Conservation (phyloP, 495 filamentous ascomycete species). For the Hypoxylon crocopeplum region DNA sequence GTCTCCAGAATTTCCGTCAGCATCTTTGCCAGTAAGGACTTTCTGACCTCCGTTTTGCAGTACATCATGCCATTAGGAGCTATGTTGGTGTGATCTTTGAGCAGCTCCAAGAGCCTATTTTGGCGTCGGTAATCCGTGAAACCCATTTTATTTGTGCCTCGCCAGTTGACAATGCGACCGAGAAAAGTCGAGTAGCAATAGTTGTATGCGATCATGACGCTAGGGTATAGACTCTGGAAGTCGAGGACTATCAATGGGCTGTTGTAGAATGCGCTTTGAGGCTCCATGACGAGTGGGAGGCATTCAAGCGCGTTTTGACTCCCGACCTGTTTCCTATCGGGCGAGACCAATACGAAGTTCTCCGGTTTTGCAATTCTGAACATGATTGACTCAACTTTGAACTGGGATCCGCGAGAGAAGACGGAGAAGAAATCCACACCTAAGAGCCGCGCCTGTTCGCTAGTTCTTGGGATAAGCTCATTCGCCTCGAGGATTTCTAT, state of each 20-base stretch:
- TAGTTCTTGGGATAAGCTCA: constrained; percentile 86
- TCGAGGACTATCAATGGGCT: constrained; percentile 91
- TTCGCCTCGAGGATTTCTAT: constrained; percentile 91
- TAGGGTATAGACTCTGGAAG: constrained; percentile 96
- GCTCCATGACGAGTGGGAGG: constrained; percentile 96
- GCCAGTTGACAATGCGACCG: constrained; percentile 83
- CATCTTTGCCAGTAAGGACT: constrained; percentile 95
- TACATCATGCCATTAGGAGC: constrained; percentile 98
- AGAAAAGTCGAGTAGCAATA: constrained; percentile 99
- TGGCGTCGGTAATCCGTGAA: constrained; percentile 84
- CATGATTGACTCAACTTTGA: constrained; percentile 98
- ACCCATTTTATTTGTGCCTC: constrained; percentile 92
- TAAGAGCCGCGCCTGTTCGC: constrained; percentile 91
- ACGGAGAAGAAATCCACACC: constrained; percentile 97
- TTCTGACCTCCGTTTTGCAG: constrained; percentile 81
- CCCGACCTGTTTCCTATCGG: constrained; percentile 89
- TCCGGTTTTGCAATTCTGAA: constrained; percentile 98
- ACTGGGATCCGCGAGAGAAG: constrained; percentile 91
- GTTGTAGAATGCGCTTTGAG: constrained; percentile 91
- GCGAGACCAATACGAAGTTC: constrained; percentile 89
- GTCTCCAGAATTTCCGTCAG: constrained; percentile 95
- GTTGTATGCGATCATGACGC: constrained; percentile 99
- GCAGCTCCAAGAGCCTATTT: constrained; percentile 74
- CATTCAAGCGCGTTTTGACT: constrained; percentile 95
- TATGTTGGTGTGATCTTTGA: constrained; percentile 89